phyloP scores from a whole-genome alignment of 108 stramenopile genomes.

The Epipyxis sp. region DNA sequence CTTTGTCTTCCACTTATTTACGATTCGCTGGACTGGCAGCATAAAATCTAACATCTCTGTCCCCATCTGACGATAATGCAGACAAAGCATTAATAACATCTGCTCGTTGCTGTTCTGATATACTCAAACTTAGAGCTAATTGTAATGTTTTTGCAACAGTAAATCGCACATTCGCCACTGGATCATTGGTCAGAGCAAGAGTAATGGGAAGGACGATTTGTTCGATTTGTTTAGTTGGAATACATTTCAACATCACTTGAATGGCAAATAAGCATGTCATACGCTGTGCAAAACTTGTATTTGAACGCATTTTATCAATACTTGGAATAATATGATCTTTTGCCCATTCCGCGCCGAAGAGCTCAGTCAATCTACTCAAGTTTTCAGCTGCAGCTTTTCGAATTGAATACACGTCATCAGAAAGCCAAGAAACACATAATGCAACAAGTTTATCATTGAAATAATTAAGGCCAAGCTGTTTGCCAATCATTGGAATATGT shows the following conservation, averaged over 20 bases:
- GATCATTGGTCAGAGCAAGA: constrained; percentile 83
- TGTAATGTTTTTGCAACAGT: constrained; percentile 83
- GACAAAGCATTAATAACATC: constrained; percentile 66
- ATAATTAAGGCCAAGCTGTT: constrained; percentile 81
- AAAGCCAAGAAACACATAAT: constrained; percentile 87
- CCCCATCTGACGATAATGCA: constrained; percentile 72
- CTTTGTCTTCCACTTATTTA: too few relatives aligned
- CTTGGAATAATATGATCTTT: constrained; percentile 74
- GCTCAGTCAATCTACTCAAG: constrained; percentile 68
- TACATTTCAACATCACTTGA: constrained; percentile 3
- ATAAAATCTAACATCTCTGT: constrained; percentile 87
- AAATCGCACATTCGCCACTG: constrained; percentile 94
- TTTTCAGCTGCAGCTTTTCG: constrained; percentile 82
- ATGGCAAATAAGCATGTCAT: neutral
- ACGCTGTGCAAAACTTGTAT: constrained; percentile 55
- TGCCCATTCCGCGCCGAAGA: constrained; percentile 92
- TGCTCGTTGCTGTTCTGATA: neutral
- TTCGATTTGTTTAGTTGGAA: neutral
- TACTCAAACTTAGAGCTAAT: neutral
- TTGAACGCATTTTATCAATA: constrained; percentile 66
- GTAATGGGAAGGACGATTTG: constrained; percentile 69
- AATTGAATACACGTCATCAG: constrained; percentile 84
- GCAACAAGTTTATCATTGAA: constrained; percentile 74
- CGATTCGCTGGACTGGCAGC: too few relatives aligned
- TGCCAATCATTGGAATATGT: constrained; percentile 83